phyloP scores from a whole-genome alignment of 1,139 yeast genomes.

The Saccharomyces hybrid region DNA sequence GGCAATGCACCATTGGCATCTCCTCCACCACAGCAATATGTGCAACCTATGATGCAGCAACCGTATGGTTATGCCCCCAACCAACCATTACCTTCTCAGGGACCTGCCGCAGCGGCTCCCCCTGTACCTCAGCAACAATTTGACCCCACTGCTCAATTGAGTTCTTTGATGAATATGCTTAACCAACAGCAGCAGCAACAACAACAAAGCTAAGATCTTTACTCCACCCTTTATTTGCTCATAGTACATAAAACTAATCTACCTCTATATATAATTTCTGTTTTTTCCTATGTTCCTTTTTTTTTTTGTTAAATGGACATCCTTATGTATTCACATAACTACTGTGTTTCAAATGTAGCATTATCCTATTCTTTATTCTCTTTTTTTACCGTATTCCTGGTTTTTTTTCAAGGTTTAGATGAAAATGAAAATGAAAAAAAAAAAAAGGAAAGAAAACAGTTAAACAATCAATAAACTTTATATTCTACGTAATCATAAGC shows the following conservation, averaged over 20 bases:
- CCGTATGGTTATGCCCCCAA: slow-evolving; percentile 10
- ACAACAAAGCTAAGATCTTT: not conserved
- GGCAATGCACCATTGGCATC: slow-evolving; percentile 3
- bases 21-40: slow-evolving; percentile 9
- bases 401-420: not conserved
- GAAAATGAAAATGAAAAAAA: not conserved
- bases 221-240: not conserved
- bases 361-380: not conserved
- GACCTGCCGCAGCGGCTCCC: slow-evolving; percentile 6
- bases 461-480: not conserved
- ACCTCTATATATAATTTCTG: not conserved
- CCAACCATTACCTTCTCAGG: slow-evolving; percentile 16
- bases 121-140: slow-evolving; percentile 25
- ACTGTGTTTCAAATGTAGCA: not conserved
- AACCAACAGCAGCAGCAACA: slow-evolving; percentile 32
- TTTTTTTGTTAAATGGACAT: not conserved
- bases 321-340: not conserved
- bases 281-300: not conserved
- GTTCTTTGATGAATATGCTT: slow-evolving; percentile 36
- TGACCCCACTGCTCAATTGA: slow-evolving; percentile 36
- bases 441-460: not conserved
- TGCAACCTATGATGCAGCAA: slow-evolving; percentile 18
- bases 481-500: not conserved
- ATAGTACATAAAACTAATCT: not conserved
- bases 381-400: not conserved